Evolutionary conservation across 139 green algal species (phyloP).

Genomic region (Medakamo hakoo): DNA sequence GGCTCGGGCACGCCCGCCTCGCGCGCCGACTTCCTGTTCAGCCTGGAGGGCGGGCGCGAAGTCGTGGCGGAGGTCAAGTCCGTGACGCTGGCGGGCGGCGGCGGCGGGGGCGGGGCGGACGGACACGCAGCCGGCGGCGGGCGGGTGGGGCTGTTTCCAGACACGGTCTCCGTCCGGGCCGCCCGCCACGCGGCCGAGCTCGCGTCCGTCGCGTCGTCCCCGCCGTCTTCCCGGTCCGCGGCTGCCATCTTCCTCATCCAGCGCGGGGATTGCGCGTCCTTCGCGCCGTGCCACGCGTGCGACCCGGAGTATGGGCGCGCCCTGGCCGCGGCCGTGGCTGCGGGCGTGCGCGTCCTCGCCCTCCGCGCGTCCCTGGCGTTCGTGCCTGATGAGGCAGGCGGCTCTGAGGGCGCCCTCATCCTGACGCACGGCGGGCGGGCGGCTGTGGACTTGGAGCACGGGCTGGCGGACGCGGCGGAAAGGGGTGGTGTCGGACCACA

Average conservation of each 20-base stretch:
- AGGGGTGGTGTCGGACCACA: too few relatives aligned
- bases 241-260: conserved; percentile 29
- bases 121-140: neutral
- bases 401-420: too few relatives aligned
- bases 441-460: too few relatives aligned
- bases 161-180: conserved; percentile 34
- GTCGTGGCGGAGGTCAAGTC: conserved; percentile 40
- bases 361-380: too few relatives aligned
- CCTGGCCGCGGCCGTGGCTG: conserved; percentile 13
- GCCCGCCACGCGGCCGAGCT: conserved; percentile 38
- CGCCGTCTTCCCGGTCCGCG: conserved; percentile 15
- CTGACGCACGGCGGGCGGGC: too few relatives aligned
- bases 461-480: too few relatives aligned
- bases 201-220: conserved; percentile 6
- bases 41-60: neutral
- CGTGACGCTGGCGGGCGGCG: conserved; percentile 29
- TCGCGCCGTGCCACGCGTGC: conserved; percentile 30
- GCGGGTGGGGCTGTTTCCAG: conserved; percentile 40
- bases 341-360: conserved; percentile 24
- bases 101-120: neutral
- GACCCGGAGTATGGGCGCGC: conserved; percentile 29
- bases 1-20: neutral
- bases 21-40: conserved; percentile 20
- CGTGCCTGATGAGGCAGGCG: too few relatives aligned
- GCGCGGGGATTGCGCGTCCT: conserved; percentile 29